These are phyloP conservation scores for Acanthamoeba sp. DNA, from an alignment of 208 protist genomes.

Conservation along the genomic window DNA sequence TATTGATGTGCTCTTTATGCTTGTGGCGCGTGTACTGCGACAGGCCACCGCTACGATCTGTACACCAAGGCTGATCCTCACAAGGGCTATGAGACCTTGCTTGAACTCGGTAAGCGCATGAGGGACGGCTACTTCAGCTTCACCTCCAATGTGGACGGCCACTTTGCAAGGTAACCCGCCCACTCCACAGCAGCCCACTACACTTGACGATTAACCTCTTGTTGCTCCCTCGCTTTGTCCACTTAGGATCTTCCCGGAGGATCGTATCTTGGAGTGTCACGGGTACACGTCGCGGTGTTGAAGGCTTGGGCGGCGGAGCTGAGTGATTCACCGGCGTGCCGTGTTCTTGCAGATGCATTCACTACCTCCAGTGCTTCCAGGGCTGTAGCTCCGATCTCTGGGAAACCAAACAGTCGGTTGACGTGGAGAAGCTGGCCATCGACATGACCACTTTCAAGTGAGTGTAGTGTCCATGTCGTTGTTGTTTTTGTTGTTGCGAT, in stretches of 20 bases:
- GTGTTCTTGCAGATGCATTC: background rate
- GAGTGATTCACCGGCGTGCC: background rate
- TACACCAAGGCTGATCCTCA: background rate
- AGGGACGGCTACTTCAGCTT: conserved; percentile 18
- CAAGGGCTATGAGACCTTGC: background rate
- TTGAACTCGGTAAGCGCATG: background rate
- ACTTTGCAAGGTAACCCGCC: background rate
- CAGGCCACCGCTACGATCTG: background rate
- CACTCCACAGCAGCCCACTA: background rate
- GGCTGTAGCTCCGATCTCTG: background rate
- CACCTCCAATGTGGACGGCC: conserved; percentile 24
- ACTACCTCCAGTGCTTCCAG: background rate
- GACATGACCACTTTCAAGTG: conserved; percentile 12
- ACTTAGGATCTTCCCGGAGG: background rate
- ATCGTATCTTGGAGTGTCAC: conserved; percentile 17
- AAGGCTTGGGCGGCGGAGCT: no score
- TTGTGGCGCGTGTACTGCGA: background rate
- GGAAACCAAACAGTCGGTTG: background rate
- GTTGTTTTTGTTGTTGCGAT: background rate
- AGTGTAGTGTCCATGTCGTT: background rate
- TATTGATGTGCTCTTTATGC: no score
- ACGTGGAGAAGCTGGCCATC: background rate
- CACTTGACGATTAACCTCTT: background rate
- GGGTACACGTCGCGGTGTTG: background rate
- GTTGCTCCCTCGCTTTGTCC: background rate